Percentiles rank a stretch among this genome's conserved stretches.
Conservation (phyloP, 2,329 filamentous ascomycete genomes). For the Phialemoniopsis sp. region DNA sequence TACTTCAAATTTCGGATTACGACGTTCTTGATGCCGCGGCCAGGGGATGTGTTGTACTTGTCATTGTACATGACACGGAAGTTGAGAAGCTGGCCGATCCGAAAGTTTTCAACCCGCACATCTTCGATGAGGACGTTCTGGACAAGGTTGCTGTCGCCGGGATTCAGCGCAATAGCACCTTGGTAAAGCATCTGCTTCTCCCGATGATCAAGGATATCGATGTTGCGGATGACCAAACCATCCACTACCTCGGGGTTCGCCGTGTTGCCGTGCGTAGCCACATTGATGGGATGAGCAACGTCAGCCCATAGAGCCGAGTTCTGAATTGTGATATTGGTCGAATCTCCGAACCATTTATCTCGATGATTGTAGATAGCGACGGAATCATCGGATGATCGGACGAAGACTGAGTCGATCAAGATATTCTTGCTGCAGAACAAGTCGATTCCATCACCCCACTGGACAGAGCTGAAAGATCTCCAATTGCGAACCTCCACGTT, state of each 20-base stretch:
- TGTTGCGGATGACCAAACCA: slow-evolving; percentile 21
- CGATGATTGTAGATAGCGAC: too few relatives aligned
- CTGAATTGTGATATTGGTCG: too few relatives aligned
- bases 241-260: slow-evolving; percentile 22
- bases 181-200: slow-evolving; percentile 28
- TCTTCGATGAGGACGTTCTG: slow-evolving; percentile 20
- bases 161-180: slow-evolving; percentile 26
- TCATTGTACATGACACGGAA: slow-evolving; percentile 26
- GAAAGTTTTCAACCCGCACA: slow-evolving; percentile 23
- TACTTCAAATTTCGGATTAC: slow-evolving; percentile 16
- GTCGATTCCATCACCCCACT: too few relatives aligned
- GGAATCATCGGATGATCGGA: too few relatives aligned
- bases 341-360: too few relatives aligned
- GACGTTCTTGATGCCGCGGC: slow-evolving; percentile 22
- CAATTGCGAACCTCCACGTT: too few relatives aligned
- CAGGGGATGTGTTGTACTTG: slow-evolving; percentile 26
- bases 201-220: slow-evolving; percentile 29
- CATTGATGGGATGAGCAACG: slow-evolving; percentile 26
- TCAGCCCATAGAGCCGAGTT: too few relatives aligned
- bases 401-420: too few relatives aligned
- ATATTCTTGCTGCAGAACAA: too few relatives aligned
- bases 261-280: slow-evolving; percentile 29
- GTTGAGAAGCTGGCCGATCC: slow-evolving; percentile 24
- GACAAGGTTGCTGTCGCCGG: slow-evolving; percentile 24
- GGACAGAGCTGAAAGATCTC: too few relatives aligned